Evolutionary conservation across 1,284 basidiomycete species (phyloP), one percentile per base, ranked within the genome.

Genomic region (Mycosarcoma mackinlayi): DNA sequence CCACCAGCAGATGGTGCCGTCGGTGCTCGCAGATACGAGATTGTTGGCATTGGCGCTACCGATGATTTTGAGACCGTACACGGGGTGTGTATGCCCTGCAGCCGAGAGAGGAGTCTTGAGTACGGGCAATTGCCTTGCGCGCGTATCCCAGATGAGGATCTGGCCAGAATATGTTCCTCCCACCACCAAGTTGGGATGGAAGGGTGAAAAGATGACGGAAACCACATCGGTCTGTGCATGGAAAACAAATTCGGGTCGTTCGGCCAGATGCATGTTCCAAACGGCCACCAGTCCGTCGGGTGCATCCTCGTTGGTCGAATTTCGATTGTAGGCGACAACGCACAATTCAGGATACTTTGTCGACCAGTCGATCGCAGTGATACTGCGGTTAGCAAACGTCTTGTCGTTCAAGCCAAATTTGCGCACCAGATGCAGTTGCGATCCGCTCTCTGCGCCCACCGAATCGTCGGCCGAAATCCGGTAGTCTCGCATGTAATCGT

Each of bases 31-130:
- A 16, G 93, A 93, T 58, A 98, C 92, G 54, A 99, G 85, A 79
- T 95, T 96, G 83, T 98, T 94, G 5, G 96, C 96, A 81, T 98
- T 97, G 82, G 97, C 94, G 4, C 94, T 96, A 10, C 96, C 96
- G 21, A 98, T 92, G 88, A 97, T 92, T 76, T 92, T 90, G 88
- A 98, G 93, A 0, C 91, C 91, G 85, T 98, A 98, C 37, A 99
- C 93, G 2, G 96, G 96, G 83, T 98, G 95, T 2, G 95, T 98
- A 81, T 99, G 96, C 0, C 96, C 94, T 25, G 92, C 89, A 0
- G 82, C 76, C 6, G 93, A 94, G 40, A 98, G 85, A 0, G 96
- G 96, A 5, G 95, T 96, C 85, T 98, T 98, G 61, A 98, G 87
- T 1, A 98, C 93, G 0, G 96, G 95, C 6, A 97, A 85, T 19